phyloP scores from a whole-genome alignment of 1,139 yeast species.

The Pichia sp. region DNA sequence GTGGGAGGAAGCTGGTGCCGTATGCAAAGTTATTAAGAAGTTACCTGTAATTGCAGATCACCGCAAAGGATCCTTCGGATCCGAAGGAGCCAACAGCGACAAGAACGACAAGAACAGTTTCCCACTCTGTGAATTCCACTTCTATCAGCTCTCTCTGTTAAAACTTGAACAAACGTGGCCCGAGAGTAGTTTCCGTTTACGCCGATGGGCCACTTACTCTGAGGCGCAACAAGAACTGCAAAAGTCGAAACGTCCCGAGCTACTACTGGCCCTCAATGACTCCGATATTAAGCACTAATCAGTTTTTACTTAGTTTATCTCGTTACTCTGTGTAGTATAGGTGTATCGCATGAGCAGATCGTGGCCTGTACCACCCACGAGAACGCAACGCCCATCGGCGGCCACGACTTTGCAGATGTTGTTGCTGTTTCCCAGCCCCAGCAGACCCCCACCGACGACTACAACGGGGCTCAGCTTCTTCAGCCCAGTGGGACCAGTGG shows the following conservation, averaged over 20 bases:
- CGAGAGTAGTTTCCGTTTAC: constrained; percentile 49
- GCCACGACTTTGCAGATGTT: constrained; percentile 3
- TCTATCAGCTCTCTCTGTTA: constrained; percentile 65
- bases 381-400: neutral
- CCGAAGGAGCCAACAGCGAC: constrained; percentile 1
- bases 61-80: constrained; percentile 31
- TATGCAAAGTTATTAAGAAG: constrained; percentile 47
- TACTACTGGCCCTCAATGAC: constrained; percentile 54
- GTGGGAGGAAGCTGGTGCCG: constrained; percentile 97
- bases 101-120: constrained; percentile 28
- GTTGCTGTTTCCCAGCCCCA: too few species aligned
- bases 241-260: constrained; percentile 59
- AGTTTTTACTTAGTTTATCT: too few species aligned
- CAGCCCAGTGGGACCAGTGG: too few species aligned
- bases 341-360: constrained; percentile 4
- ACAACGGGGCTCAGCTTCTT: too few species aligned
- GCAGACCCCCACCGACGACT: too few species aligned
- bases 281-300: too few species aligned
- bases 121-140: constrained; percentile 77
- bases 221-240: constrained; percentile 65
- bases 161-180: constrained; percentile 66
- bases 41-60: constrained; percentile 65
- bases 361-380: constrained; percentile 6
- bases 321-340: too few species aligned
- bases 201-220: constrained; percentile 70